phyloP scores from a whole-genome alignment of 345 rosid genomes.

The Firmiana major region DNA sequence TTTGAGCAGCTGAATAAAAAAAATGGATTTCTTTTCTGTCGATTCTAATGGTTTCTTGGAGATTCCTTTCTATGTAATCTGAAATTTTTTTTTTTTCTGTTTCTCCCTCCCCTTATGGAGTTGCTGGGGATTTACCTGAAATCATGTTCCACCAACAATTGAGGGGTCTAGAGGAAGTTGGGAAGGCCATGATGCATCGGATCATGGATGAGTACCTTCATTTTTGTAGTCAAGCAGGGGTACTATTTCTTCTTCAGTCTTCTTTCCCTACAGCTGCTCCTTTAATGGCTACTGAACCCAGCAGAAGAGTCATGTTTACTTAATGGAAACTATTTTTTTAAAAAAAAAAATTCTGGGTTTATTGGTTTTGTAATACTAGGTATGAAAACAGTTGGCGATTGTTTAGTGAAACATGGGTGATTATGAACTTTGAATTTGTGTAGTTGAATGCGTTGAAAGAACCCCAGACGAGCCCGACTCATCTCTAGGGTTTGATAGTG shows the following conservation, averaged over 20 bases:
- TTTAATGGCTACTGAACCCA: not conserved
- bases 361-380: not conserved
- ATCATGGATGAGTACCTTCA: conserved; percentile 31
- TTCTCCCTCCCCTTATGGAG: not conserved
- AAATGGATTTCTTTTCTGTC: not conserved
- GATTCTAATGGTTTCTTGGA: not conserved
- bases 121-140: not conserved
- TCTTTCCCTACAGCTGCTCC: not conserved
- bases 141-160: not conserved
- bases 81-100: not conserved
- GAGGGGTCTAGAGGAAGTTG: conserved; percentile 14
- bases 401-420: not conserved
- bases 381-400: not conserved
- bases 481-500: not conserved
- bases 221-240: conserved; percentile 29
- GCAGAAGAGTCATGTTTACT: not conserved
- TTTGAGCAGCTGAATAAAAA: not conserved
- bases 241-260: conserved; percentile 11
- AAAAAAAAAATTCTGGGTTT: too few species aligned
- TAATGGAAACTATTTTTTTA: not conserved
- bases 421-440: not conserved
- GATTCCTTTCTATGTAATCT: not conserved
- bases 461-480: not conserved
- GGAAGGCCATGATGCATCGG: conserved; percentile 16
- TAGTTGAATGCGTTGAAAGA: not conserved